A percentile compares a stretch with the other conserved stretches of the same genome.
Evolutionary conservation across 345 rosid genomes (phyloP).

Genomic region (Eucalyptus camaldulensis): DNA sequence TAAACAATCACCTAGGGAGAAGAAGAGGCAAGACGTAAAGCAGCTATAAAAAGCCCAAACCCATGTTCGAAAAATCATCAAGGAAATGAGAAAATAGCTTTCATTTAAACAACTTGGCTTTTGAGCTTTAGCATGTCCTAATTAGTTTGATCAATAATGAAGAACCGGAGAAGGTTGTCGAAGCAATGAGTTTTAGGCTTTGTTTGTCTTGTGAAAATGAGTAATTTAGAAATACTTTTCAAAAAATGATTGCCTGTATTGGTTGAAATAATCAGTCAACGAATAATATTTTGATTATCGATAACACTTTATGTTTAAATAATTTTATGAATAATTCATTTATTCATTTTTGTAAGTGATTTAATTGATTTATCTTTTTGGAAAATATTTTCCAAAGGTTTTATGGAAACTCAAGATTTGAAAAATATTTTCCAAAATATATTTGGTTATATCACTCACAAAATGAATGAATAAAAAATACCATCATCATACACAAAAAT

Average conservation of each 20-base stretch:
- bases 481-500: background rate
- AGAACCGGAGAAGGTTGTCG: background rate
- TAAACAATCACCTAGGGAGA: background rate
- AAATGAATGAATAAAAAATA: background rate
- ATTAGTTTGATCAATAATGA: background rate
- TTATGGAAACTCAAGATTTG: background rate
- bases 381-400: too few relatives aligned
- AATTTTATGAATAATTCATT: fast-evolving
- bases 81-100: background rate
- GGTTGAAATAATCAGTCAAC: fast-evolving
- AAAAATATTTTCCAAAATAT: too few relatives aligned
- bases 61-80: background rate
- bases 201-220: fast-evolving
- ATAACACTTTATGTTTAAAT: too few relatives aligned
- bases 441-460: background rate
- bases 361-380: fast-evolving
- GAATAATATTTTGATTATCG: too few relatives aligned
- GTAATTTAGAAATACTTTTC: fast-evolving
- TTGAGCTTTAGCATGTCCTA: background rate
- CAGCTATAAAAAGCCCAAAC: background rate
- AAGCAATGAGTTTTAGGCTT: background rate
- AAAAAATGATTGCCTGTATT: fast-evolving
- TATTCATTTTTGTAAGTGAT: too few relatives aligned
- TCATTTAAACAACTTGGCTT: background rate
- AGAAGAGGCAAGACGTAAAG: background rate